Base-by-base conservation (phyloP, 2,329 filamentous ascomycete genomes). In the Talaromyces pinophilus region DNA sequence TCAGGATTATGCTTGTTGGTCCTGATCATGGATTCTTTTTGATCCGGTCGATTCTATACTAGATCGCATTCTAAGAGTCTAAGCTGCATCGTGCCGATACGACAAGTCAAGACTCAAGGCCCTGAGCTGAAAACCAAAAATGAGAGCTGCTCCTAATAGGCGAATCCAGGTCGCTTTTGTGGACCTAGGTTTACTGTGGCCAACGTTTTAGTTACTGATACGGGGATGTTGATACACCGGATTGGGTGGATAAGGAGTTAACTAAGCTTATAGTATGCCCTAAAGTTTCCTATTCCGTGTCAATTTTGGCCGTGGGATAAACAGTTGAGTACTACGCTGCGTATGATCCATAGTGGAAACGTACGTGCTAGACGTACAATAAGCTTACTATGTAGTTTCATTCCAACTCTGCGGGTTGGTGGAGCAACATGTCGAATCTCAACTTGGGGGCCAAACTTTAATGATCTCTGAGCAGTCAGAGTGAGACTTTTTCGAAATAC, bases 371-470 rank as follows among this genome's bases (percentile, higher is more conserved):
- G 50, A 55, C 17, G 30, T 55, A 35, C 28, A 33, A 35, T 33
- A 22, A 33, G 15, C 46, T 55, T 55, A 19, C 19, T 19, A 19
- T 19, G 19, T 19, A 33, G 50, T 19, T 13, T 19, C 8, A 28
- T 33, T 4, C 8, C 35, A n/a, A 17, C 50, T 33, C 50, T 35
- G 50, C 25, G 17, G 25, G 7, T 54, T 30, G 28, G 50, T 55
- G 50, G 50, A 55, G 50, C 50, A 55, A 35, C 6, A 33, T 55
- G 50, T 55, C 28, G 50, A 35, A 19, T 55, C 50, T 55, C 50
- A 33, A 25, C 11, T 33, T 55, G 50, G 50, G 50, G 50, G 50
- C 50, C 50, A 13, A 55, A 55, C 19, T 55, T 33, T 33, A 28
- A 33, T 55, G 50, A 33, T 55, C 50, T 55, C 17, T 33, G 50